Conservation (phyloP, 177 flowering plant species). For the Tripterygium wilfordii region DNA sequence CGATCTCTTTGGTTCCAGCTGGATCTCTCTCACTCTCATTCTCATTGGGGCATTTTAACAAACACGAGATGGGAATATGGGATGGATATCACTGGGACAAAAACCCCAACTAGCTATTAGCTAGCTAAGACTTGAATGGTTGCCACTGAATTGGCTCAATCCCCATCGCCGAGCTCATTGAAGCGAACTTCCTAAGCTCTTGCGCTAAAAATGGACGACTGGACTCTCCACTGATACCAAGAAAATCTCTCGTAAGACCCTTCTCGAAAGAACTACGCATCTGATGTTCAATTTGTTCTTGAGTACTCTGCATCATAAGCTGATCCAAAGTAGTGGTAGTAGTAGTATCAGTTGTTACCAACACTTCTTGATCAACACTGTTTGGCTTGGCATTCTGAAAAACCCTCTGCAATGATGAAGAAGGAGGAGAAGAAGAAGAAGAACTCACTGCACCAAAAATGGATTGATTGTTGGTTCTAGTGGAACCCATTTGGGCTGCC, state of each 20-base stretch:
- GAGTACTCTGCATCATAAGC: conserved; percentile 16
- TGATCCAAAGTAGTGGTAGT: conserved; percentile 18
- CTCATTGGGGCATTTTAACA: no score
- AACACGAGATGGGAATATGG: no score
- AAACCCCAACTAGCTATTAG: no score
- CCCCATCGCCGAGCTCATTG: conserved; percentile 45
- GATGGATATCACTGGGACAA: no score
- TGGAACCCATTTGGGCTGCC: conserved; percentile 33
- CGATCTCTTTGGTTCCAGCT: no score
- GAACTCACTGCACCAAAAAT: conserved; percentile 10
- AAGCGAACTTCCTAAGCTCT: conserved; percentile 47
- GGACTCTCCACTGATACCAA: conserved; percentile 41
- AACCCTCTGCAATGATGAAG: conserved; percentile 20
- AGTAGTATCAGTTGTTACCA: no score
- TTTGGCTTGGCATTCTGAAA: conserved; percentile 13
- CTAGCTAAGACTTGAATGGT: no score
- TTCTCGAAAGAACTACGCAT: conserved; percentile 12
- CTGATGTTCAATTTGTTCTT: conserved; percentile 2
- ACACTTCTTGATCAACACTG: no score
- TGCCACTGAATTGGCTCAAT: conserved; percentile 35
- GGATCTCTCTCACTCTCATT: no score
- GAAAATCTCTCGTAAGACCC: conserved; percentile 54
- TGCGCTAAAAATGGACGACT: conserved; percentile 38
- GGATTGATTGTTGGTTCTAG: conserved; percentile 23
- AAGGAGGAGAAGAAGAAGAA: conserved; percentile 12